These are phyloP conservation scores for Cardamine resedifolia DNA, from an alignment of 345 rosid species.

Conservation along the genomic window DNA sequence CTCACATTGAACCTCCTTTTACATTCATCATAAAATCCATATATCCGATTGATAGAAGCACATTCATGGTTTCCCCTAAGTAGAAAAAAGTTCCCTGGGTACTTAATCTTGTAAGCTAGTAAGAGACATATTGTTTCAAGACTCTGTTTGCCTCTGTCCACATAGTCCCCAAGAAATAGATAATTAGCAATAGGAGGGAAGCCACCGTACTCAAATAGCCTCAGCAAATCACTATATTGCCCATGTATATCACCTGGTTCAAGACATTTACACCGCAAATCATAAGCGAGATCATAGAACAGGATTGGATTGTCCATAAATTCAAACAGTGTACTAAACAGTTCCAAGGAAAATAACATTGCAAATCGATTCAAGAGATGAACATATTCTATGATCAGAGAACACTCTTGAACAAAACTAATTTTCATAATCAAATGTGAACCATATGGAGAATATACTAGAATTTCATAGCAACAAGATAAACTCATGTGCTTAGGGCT, in stretches of 20 bases:
- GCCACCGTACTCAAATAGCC: conserved; percentile 95
- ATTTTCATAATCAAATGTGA: neutral
- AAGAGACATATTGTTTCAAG: conserved; percentile 93
- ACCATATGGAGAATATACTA: neutral
- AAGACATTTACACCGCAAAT: conserved; percentile 5
- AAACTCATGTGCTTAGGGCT: neutral
- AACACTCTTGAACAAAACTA: neutral
- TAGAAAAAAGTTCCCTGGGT: conserved; percentile 89
- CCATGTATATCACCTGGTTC: conserved; percentile 88
- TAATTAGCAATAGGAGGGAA: conserved; percentile 91
- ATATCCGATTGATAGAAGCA: conserved; percentile 88
- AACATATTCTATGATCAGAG: conserved; percentile 1
- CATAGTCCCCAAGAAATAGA: conserved; percentile 89
- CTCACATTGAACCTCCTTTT: conserved; percentile 91
- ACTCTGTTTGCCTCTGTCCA: conserved; percentile 95
- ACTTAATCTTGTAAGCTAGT: conserved; percentile 87
- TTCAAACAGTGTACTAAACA: neutral
- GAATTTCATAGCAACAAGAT: conserved; percentile 5
- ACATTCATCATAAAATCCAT: conserved; percentile 95
- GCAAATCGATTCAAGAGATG: neutral
- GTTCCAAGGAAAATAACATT: too few relatives aligned
- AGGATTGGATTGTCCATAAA: neutral
- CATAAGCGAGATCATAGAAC: conserved; percentile 4
- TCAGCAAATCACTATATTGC: conserved; percentile 80
- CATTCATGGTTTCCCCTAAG: conserved; percentile 93